Evolutionary conservation across 345 rosid genomes (phyloP).

Genomic region (Pseudoturritis turrita): DNA sequence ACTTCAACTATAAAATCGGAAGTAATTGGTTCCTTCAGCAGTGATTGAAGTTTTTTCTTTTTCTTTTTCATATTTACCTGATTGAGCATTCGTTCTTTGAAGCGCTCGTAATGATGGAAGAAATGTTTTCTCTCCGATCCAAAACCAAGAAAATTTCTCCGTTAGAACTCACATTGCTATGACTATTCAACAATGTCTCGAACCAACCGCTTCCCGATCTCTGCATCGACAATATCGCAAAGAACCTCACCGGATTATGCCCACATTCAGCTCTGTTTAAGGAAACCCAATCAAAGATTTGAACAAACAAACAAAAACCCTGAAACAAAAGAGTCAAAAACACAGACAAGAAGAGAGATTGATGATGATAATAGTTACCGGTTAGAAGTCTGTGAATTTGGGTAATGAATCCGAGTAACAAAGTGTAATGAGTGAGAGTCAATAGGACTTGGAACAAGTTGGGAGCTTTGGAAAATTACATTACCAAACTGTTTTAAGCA

Average conservation of each 20-base stretch:
- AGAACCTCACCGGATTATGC: constrained; percentile 71
- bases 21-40: background rate
- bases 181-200: constrained; percentile 93
- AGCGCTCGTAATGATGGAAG: constrained; percentile 71
- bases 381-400: constrained; percentile 70
- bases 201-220: constrained; percentile 99
- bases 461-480: constrained; percentile 37
- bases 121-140: constrained; percentile 61
- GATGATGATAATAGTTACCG: constrained; percentile 39
- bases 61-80: constrained; percentile 56
- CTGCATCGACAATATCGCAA: constrained; percentile 91
- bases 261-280: constrained; percentile 65
- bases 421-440: constrained; percentile 12
- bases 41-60: background rate
- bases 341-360: background rate
- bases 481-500: constrained; percentile 65
- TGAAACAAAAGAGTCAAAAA: background rate
- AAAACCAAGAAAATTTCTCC: constrained; percentile 80
- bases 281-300: background rate
- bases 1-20: background rate
- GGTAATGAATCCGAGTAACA: constrained; percentile 60
- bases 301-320: background rate
- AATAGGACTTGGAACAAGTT: constrained; percentile 38
- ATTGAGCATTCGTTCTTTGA: constrained; percentile 97
- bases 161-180: constrained; percentile 81